These are phyloP conservation scores for Mycena metata DNA, from an alignment of 768 basidiomycete genomes.

Conservation along the genomic window DNA sequence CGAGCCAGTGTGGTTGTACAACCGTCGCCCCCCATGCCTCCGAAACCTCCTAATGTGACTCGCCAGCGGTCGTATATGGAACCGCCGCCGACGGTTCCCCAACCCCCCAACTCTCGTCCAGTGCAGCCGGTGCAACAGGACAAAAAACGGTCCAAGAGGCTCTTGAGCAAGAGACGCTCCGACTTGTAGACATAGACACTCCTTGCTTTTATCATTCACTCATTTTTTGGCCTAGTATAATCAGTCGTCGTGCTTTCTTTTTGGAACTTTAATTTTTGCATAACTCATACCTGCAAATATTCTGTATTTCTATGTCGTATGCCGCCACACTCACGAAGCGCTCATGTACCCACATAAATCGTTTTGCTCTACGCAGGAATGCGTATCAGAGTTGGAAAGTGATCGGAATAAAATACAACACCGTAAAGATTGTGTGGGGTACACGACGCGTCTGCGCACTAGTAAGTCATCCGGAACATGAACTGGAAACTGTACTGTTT, in stretches of 20 bases:
- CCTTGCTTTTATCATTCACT: conserved; percentile 5
- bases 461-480: conserved; percentile 82
- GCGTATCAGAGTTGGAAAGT: conserved; percentile 26
- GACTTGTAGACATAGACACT: conserved; percentile 45
- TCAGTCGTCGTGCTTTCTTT: conserved; percentile 18
- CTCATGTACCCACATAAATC: background rate
- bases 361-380: conserved; percentile 7
- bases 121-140: conserved; percentile 40
- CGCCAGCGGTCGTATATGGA: conserved; percentile 36
- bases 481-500: conserved; percentile 99
- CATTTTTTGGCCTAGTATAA: conserved; percentile 16
- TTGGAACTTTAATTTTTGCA: conserved; percentile 13
- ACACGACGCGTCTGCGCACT: conserved; percentile 26
- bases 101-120: conserved; percentile 34
- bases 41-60: conserved; percentile 16
- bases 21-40: conserved; percentile 2
- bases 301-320: conserved; percentile 13
- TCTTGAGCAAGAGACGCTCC: conserved; percentile 60
- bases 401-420: conserved; percentile 38
- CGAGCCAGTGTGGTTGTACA: conserved; percentile 23
- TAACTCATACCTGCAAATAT: conserved; percentile 19
- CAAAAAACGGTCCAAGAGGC: conserved; percentile 51
- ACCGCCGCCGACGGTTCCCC: conserved; percentile 32
- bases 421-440: conserved; percentile 29
- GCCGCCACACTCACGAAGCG: conserved; percentile 16